These are phyloP conservation scores for Eutrema yunnanense DNA, from an alignment of 345 rosid species.

Conservation along the genomic window DNA sequence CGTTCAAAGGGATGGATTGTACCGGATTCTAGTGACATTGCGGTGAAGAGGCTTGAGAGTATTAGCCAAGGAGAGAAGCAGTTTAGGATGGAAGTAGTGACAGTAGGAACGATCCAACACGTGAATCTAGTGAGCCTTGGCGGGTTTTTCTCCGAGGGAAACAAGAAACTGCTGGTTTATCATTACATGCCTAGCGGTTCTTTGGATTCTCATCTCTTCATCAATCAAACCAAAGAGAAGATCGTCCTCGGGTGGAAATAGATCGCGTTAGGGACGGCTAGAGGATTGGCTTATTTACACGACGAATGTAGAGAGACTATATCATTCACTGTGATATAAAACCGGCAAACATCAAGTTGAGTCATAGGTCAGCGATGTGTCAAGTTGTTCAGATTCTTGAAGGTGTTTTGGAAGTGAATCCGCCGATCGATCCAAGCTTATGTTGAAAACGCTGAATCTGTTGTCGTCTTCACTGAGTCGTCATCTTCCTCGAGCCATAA, in stretches of 20 bases:
- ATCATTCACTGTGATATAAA: slow-evolving; percentile 83
- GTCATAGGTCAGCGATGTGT: slow-evolving; percentile 61
- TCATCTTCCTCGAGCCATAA: slow-evolving; percentile 14
- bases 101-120: slow-evolving; percentile 70
- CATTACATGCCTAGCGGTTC: slow-evolving; percentile 72
- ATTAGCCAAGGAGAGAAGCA: slow-evolving; percentile 84
- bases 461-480: slow-evolving; percentile 26
- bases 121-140: slow-evolving; percentile 73
- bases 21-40: slow-evolving; percentile 56
- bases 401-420: slow-evolving; percentile 49
- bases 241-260: too few species aligned
- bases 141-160: slow-evolving; percentile 72
- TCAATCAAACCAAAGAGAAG: background rate
- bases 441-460: background rate
- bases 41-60: slow-evolving; percentile 73
- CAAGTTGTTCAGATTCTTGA: slow-evolving; percentile 80
- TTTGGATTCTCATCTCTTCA: slow-evolving; percentile 50
- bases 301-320: slow-evolving; percentile 67
- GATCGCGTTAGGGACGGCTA: background rate
- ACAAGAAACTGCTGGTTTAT: slow-evolving; percentile 51
- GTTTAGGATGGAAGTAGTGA: slow-evolving; percentile 64
- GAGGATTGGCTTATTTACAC: slow-evolving; percentile 79
- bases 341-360: slow-evolving; percentile 70
- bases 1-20: background rate
- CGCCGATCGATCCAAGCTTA: slow-evolving; percentile 51